These are phyloP conservation scores for Anthracocystis setariae DNA, from an alignment of 1,284 basidiomycete species.

Conservation along the genomic window DNA sequence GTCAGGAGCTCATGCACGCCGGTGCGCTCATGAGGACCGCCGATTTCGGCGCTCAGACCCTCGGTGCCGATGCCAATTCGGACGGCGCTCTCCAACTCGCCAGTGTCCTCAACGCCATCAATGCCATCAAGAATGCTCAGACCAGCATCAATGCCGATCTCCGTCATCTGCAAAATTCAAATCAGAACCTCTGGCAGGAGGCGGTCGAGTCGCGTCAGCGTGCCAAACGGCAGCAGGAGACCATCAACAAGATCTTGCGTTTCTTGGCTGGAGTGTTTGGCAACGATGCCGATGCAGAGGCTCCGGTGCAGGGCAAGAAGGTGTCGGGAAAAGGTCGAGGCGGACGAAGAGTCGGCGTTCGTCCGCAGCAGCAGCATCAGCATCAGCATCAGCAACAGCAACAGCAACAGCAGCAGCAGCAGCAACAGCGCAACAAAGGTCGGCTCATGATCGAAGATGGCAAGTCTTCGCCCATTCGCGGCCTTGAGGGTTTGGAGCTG, in stretches of 20 bases:
- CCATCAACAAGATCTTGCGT: slow-evolving; percentile 93
- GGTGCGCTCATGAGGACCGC: slow-evolving; percentile 54
- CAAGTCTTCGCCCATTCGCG: slow-evolving; percentile 6
- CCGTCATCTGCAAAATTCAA: slow-evolving; percentile 85
- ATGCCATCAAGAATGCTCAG: slow-evolving; percentile 90
- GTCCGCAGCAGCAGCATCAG: slow-evolving; percentile 25
- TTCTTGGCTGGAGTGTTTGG: slow-evolving; percentile 95
- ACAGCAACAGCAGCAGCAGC: too few species aligned
- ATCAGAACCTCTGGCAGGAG: slow-evolving; percentile 92
- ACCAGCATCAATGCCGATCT: slow-evolving; percentile 86
- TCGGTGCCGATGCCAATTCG: slow-evolving; percentile 6
- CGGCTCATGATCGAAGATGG: slow-evolving; percentile 50
- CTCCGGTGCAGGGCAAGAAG: slow-evolving; percentile 26
- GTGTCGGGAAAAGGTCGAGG: slow-evolving; percentile 34
- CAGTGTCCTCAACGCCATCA: slow-evolving; percentile 79
- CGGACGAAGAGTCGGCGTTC: slow-evolving; percentile 62
- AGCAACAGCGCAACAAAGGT: slow-evolving; percentile 37
- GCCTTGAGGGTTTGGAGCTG: slow-evolving; percentile 34
- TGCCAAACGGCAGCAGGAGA: slow-evolving; percentile 92
- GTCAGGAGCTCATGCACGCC: slow-evolving; percentile 38
- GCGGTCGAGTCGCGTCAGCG: slow-evolving; percentile 80
- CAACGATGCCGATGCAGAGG: slow-evolving; percentile 68
- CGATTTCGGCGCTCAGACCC: slow-evolving; percentile 35
- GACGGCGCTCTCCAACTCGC: slow-evolving; percentile 56
- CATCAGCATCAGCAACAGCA: too few species aligned